A percentile compares a stretch with the other conserved stretches of the same genome.
Evolutionary conservation across 768 basidiomycete genomes (phyloP).

Genomic region (Boletus speciosus): DNA sequence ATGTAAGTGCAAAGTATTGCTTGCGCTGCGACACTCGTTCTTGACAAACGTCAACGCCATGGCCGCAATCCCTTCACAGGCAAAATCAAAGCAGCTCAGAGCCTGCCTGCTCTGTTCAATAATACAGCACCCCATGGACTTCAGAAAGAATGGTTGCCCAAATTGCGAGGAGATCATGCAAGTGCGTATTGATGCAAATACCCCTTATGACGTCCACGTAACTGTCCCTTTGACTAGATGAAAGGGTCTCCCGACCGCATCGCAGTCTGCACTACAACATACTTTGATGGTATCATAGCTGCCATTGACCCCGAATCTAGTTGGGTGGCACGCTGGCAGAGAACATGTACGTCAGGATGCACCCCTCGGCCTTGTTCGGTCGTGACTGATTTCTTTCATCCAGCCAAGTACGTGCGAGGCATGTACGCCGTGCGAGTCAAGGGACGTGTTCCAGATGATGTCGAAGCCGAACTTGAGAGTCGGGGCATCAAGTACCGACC

Average conservation of each 20-base stretch:
- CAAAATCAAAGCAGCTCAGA: constrained; percentile 71
- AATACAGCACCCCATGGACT: constrained; percentile 80
- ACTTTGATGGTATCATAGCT: constrained; percentile 90
- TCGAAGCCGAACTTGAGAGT: constrained; percentile 74
- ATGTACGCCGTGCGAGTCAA: constrained; percentile 92
- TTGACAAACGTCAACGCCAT: constrained; percentile 15
- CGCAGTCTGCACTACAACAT: constrained; percentile 80
- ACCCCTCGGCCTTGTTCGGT: background rate
- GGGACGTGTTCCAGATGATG: constrained; percentile 81
- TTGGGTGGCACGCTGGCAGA: constrained; percentile 97
- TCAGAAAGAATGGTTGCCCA: constrained; percentile 84
- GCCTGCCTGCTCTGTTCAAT: constrained; percentile 95
- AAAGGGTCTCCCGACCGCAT: constrained; percentile 84
- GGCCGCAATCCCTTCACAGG: constrained; percentile 53
- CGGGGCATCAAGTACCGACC: constrained; percentile 84
- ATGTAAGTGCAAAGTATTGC: constrained; percentile 12
- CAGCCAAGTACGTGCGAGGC: constrained; percentile 87
- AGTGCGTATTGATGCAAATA: constrained; percentile 42
- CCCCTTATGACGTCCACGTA: background rate
- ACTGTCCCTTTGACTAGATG: constrained; percentile 53
- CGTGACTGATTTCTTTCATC: constrained; percentile 3
- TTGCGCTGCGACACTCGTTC: no score
- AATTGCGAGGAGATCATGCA: constrained; percentile 96
- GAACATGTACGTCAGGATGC: constrained; percentile 63
- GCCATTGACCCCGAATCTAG: constrained; percentile 81